Evolutionary conservation across 2,329 filamentous ascomycete genomes (phyloP).

Genomic region (Drechmeria coniospora): DNA sequence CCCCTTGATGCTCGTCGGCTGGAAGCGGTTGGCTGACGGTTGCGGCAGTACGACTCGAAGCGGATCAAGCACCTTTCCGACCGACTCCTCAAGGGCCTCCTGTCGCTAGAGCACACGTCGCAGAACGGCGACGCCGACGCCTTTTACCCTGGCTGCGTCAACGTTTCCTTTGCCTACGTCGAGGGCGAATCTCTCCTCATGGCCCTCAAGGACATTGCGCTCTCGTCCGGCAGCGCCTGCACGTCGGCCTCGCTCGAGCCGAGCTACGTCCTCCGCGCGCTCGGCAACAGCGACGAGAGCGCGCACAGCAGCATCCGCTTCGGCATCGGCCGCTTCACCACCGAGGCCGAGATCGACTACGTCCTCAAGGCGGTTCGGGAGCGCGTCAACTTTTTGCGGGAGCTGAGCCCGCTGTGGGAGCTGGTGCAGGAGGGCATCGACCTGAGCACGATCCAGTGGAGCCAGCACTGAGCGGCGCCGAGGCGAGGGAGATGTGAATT

Average conservation of each 20-base stretch:
- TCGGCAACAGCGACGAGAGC: conserved; percentile 93
- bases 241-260: conserved; percentile 94
- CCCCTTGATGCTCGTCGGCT: no score
- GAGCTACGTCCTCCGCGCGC: conserved; percentile 83
- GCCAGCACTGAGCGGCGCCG: conserved; percentile 55
- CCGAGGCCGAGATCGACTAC: conserved; percentile 90
- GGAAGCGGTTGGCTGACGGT: no score
- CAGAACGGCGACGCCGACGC: conserved; percentile 73
- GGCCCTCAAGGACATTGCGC: conserved; percentile 93
- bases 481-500: background rate
- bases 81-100: conserved; percentile 64
- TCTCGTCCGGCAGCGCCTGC: conserved; percentile 93
- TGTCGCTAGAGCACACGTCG: conserved; percentile 79
- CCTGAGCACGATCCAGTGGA: conserved; percentile 94
- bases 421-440: conserved; percentile 94
- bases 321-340: conserved; percentile 93
- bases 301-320: conserved; percentile 97
- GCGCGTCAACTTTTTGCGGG: conserved; percentile 80
- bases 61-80: conserved; percentile 73
- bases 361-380: conserved; percentile 87
- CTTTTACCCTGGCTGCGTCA: conserved; percentile 94
- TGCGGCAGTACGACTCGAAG: conserved; percentile 89
- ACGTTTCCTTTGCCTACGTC: conserved; percentile 96
- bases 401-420: conserved; percentile 94
- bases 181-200: conserved; percentile 96